A percentile compares a stretch with the other conserved stretches of the same genome.
Conservation (phyloP, 164 flowering plant species). For the Amborella trichopoda region DNA sequence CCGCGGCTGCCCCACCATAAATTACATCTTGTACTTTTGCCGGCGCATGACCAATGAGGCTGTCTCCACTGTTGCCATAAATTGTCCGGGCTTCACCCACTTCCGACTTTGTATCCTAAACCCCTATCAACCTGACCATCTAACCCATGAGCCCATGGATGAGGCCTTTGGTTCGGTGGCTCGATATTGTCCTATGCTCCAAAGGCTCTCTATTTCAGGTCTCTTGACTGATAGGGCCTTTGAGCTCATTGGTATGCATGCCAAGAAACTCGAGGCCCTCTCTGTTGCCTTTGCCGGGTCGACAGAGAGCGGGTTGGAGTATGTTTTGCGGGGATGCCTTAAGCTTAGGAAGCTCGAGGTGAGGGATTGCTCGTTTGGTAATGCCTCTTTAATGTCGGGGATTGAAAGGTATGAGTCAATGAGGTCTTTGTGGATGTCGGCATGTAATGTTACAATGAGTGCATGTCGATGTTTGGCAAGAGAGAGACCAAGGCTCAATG, state of each 20-base stretch:
- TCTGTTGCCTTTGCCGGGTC: constrained; percentile 86
- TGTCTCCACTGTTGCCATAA: constrained; percentile 43
- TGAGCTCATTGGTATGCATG: constrained; percentile 64
- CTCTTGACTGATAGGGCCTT: constrained; percentile 59
- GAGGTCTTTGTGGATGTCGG: constrained; percentile 91
- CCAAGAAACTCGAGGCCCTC: constrained; percentile 56
- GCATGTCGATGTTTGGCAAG: constrained; percentile 46
- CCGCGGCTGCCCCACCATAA: constrained; percentile 60
- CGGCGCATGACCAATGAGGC: constrained; percentile 77
- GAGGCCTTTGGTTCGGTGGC: constrained; percentile 75
- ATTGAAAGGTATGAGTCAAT: constrained; percentile 55
- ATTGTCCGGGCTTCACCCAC: constrained; percentile 68
- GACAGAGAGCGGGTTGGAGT: constrained; percentile 55
- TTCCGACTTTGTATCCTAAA: constrained; percentile 80
- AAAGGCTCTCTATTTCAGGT: constrained; percentile 69
- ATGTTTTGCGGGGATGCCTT: constrained; percentile 57
- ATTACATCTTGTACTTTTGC: constrained; percentile 70
- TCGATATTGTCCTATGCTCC: constrained; percentile 50
- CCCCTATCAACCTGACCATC: constrained; percentile 54
- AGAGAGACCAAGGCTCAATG: constrained; percentile 65
- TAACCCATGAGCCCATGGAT: constrained; percentile 64
- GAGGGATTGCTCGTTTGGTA: constrained; percentile 77
- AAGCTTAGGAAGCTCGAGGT: constrained; percentile 74
- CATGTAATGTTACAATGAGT: constrained; percentile 53
- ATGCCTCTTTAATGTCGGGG: constrained; percentile 57